Conservation (phyloP, 305 asterid genomes). For the Fraxinus albicans region DNA sequence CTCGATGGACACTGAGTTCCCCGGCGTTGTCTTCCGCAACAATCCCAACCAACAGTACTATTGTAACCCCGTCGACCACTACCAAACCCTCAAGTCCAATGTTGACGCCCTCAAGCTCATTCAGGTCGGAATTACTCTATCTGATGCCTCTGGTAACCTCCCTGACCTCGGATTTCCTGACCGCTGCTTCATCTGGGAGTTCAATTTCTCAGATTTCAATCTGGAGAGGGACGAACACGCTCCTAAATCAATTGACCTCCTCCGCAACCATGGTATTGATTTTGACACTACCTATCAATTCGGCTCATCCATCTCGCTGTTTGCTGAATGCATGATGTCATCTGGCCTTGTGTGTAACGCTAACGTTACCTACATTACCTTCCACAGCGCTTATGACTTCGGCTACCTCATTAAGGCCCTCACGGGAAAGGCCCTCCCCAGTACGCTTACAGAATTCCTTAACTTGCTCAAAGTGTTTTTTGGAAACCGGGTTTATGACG, state of each 20-base stretch:
- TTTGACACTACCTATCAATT: constrained; percentile 32
- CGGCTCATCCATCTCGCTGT: constrained; percentile 43
- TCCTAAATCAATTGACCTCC: constrained; percentile 57
- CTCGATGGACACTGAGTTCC: constrained; percentile 90
- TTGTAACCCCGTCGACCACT: constrained; percentile 44
- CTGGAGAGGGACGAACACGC: constrained; percentile 50
- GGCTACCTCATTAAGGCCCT: constrained; percentile 78
- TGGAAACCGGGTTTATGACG: constrained; percentile 69
- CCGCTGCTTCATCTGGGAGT: constrained; percentile 66
- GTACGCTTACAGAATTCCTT: constrained; percentile 43
- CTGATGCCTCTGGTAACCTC: constrained; percentile 59
- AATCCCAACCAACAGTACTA: constrained; percentile 25
- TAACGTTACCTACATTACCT: constrained; percentile 55
- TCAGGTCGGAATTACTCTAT: constrained; percentile 84
- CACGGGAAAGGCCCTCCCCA: constrained; percentile 59
- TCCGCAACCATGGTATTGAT: constrained; percentile 62
- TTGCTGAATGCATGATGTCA: constrained; percentile 68
- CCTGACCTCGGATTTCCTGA: constrained; percentile 51
- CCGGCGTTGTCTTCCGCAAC: constrained; percentile 60
- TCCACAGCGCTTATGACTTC: constrained; percentile 80
- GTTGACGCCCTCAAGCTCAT: constrained; percentile 73
- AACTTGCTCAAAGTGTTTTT: constrained; percentile 50
- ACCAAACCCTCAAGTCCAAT: constrained; percentile 58
- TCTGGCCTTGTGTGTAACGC: constrained; percentile 73
- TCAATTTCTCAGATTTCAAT: constrained; percentile 74